phyloP scores from a whole-genome alignment of 768 basidiomycete genomes.

The Termitomyces sp. region DNA sequence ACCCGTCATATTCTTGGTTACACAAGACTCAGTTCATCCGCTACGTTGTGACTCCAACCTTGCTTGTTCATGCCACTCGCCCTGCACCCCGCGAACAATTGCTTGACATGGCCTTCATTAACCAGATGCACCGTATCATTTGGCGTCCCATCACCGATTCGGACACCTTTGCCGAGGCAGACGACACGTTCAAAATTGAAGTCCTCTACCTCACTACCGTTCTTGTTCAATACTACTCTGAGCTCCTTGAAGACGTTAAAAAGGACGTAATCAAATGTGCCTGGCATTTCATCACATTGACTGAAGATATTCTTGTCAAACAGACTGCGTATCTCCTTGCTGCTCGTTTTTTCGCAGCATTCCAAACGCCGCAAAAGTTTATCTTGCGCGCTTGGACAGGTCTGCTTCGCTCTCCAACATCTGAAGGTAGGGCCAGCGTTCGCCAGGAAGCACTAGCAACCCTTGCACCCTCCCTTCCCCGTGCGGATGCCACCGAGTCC shows the following conservation, averaged over 20 bases:
- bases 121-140: constrained; percentile 64
- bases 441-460: constrained; percentile 84
- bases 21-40: constrained; percentile 82
- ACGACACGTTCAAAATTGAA: constrained; percentile 90
- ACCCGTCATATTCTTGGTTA: constrained; percentile 54
- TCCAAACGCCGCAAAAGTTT: constrained; percentile 88
- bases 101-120: constrained; percentile 68
- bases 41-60: constrained; percentile 81
- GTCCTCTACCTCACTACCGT: constrained; percentile 85
- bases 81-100: constrained; percentile 51
- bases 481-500: constrained; percentile 50
- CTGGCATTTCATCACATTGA: constrained; percentile 77
- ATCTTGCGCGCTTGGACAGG: constrained; percentile 89
- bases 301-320: constrained; percentile 87
- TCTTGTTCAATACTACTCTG: constrained; percentile 79
- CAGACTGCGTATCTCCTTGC: constrained; percentile 89
- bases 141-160: constrained; percentile 77
- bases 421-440: constrained; percentile 72
- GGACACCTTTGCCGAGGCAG: constrained; percentile 48
- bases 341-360: constrained; percentile 88
- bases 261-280: constrained; percentile 94
- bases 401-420: constrained; percentile 70
- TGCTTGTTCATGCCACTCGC: constrained; percentile 71
- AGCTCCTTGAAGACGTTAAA: constrained; percentile 75
- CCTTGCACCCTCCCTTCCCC: constrained; percentile 77